Conservation (phyloP, 1,284 basidiomycete genomes). For the Ceratobasidium sp. region DNA sequence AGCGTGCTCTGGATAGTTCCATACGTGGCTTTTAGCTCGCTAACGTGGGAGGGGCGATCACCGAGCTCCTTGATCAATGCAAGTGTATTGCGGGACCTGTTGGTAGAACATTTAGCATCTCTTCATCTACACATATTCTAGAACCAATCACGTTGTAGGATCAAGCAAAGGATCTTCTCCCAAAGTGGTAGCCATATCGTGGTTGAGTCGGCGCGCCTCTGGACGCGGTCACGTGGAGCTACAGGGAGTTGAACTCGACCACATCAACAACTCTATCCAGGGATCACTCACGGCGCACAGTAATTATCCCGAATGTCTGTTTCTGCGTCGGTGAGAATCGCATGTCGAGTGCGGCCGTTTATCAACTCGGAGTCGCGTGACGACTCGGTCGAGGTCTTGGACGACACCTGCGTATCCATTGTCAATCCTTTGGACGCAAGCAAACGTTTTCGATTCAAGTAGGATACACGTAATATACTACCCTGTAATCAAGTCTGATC, state of each 20-base stretch:
- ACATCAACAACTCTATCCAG: constrained; percentile 1
- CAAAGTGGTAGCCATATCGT: constrained; percentile 25
- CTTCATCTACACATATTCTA: background rate
- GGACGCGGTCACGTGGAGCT: constrained; percentile 28
- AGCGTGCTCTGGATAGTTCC: constrained; percentile 7
- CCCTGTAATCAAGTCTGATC: background rate
- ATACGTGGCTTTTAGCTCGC: constrained; percentile 22
- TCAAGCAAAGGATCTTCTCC: constrained; percentile 34
- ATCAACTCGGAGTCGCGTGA: constrained; percentile 67
- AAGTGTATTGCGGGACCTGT: constrained; percentile 24
- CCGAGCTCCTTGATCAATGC: constrained; percentile 22
- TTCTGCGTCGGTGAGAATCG: constrained; percentile 28
- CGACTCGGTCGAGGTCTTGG: constrained; percentile 62
- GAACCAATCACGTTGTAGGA: constrained; percentile 15
- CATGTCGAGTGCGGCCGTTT: constrained; percentile 58
- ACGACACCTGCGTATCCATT: constrained; percentile 59
- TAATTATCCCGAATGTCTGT: constrained; percentile 13
- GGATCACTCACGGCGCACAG: background rate
- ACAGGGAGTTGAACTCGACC: constrained; percentile 20
- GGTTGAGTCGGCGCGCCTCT: constrained; percentile 34
- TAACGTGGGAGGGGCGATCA: constrained; percentile 9
- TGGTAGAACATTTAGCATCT: background rate
- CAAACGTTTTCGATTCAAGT: constrained; percentile 77
- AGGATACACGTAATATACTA: background rate
- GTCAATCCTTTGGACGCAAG: constrained; percentile 67